These are phyloP conservation scores for Camelina neglecta DNA, from an alignment of 345 rosid genomes.

Conservation along the genomic window DNA sequence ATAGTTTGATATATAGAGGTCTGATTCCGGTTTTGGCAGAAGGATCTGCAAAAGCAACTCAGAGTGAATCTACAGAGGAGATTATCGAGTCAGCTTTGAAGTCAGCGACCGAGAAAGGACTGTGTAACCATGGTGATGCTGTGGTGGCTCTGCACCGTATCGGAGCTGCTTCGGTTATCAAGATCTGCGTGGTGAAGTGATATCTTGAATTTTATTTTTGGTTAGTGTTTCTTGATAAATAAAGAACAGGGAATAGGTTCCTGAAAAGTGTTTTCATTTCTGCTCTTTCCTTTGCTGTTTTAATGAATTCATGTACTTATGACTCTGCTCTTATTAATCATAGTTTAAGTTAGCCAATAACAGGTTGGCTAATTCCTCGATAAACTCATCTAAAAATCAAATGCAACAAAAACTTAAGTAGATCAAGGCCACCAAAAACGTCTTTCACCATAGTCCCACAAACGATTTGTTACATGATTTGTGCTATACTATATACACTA, in stretches of 20 bases:
- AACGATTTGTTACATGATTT: too few relatives aligned
- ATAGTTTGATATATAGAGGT: conserved; percentile 35
- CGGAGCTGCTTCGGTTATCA: conserved; percentile 35
- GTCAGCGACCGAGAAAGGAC: conserved; percentile 28
- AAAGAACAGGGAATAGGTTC: conserved; percentile 14
- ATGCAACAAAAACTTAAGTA: too few relatives aligned
- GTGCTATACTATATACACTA: too few relatives aligned
- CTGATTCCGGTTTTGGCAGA: conserved; percentile 26
- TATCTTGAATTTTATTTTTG: conserved; percentile 2
- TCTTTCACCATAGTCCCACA: too few relatives aligned
- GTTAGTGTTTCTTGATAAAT: conserved; percentile 10
- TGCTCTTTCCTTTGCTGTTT: neutral
- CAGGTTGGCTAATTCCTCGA: too few relatives aligned
- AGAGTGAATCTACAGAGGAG: conserved; percentile 35
- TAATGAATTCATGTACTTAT: neutral
- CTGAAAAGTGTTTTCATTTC: conserved; percentile 1
- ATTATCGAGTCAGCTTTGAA: conserved; percentile 24
- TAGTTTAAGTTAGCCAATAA: neutral
- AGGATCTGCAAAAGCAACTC: conserved; percentile 31
- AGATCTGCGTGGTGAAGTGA: conserved; percentile 35
- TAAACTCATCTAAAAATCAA: too few relatives aligned
- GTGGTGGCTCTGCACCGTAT: conserved; percentile 36
- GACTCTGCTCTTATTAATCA: neutral
- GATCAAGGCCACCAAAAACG: too few relatives aligned
- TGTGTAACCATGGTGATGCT: conserved; percentile 36